phyloP scores from a whole-genome alignment of 2,329 filamentous ascomycete genomes.

The Trichophyton simii region DNA sequence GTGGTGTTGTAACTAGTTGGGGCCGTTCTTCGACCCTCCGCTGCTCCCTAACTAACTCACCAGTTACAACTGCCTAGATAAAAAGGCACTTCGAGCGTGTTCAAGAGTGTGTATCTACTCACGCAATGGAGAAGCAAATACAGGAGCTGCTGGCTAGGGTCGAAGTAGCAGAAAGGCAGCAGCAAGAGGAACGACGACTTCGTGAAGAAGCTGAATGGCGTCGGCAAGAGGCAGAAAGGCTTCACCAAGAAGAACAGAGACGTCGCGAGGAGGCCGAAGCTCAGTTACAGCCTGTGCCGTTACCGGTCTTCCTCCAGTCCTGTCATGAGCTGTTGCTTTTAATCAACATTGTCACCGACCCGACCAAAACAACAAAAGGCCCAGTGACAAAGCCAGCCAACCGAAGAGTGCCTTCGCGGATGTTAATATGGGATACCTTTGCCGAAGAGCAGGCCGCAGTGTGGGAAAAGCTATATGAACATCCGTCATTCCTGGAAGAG shows the following conservation, averaged over 20 bases:
- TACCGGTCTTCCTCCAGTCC: background rate
- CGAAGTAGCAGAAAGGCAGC: background rate
- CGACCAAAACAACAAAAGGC: slow-evolving; percentile 12
- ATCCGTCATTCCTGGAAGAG: slow-evolving; percentile 7
- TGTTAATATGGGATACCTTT: slow-evolving; percentile 9
- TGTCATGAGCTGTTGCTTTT: slow-evolving; percentile 11
- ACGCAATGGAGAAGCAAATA: too few relatives aligned
- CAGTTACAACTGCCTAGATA: too few relatives aligned
- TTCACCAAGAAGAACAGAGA: background rate
- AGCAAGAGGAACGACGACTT: background rate
- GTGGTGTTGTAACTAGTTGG: too few relatives aligned
- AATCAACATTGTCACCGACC: slow-evolving; percentile 10
- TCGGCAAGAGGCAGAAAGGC: too few relatives aligned
- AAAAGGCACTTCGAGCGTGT: too few relatives aligned
- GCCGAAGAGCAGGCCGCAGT: slow-evolving; percentile 1
- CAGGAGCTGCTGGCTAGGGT: too few relatives aligned
- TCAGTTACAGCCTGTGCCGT: background rate
- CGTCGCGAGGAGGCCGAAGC: background rate
- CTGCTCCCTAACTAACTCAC: too few relatives aligned
- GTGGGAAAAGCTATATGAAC: slow-evolving; percentile 8
- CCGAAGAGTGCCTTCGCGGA: slow-evolving; percentile 8
- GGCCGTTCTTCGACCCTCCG: too few relatives aligned
- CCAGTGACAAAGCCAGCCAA: slow-evolving; percentile 11
- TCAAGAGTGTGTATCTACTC: too few relatives aligned
- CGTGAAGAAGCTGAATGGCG: background rate